Evolutionary conservation across 495 filamentous ascomycete genomes (phyloP).

Genomic region (Penicillium ucsense): DNA sequence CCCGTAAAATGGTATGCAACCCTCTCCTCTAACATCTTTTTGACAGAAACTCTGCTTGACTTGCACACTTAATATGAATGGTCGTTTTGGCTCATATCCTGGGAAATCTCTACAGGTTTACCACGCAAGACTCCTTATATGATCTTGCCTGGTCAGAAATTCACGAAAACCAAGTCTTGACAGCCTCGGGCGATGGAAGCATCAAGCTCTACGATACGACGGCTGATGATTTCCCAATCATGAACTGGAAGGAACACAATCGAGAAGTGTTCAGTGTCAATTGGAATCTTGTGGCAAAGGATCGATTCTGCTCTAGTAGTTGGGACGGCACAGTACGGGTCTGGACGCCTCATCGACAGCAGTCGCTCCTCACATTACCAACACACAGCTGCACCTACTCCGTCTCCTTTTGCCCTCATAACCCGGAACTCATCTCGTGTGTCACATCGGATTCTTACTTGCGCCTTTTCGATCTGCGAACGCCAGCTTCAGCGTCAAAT

Average conservation of each 20-base stretch:
- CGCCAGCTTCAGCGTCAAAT: constrained; percentile 69
- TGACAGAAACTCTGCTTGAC: too few relatives aligned
- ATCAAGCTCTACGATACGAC: constrained; percentile 87
- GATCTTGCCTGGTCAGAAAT: constrained; percentile 89
- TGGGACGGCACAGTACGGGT: constrained; percentile 95
- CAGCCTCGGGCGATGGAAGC: constrained; percentile 81
- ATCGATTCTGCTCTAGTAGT: constrained; percentile 74
- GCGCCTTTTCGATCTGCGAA: constrained; percentile 81
- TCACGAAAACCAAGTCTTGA: constrained; percentile 82
- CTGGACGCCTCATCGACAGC: constrained; percentile 66
- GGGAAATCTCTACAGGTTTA: constrained; percentile 47
- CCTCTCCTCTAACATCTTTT: too few relatives aligned
- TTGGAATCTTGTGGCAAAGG: constrained; percentile 90
- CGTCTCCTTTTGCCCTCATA: constrained; percentile 70
- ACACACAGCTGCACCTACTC: constrained; percentile 88
- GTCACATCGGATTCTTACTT: constrained; percentile 79
- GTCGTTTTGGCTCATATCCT: not conserved
- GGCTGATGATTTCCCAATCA: constrained; percentile 69
- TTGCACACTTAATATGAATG: too few relatives aligned
- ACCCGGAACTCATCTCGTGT: constrained; percentile 65
- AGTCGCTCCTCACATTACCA: constrained; percentile 73
- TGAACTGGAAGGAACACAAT: constrained; percentile 83
- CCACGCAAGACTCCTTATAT: constrained; percentile 94
- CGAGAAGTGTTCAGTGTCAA: constrained; percentile 82
- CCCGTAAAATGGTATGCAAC: constrained; percentile 56